phyloP scores from a whole-genome alignment of 1,284 basidiomycete genomes.

The Rhodotorula sp. region DNA sequence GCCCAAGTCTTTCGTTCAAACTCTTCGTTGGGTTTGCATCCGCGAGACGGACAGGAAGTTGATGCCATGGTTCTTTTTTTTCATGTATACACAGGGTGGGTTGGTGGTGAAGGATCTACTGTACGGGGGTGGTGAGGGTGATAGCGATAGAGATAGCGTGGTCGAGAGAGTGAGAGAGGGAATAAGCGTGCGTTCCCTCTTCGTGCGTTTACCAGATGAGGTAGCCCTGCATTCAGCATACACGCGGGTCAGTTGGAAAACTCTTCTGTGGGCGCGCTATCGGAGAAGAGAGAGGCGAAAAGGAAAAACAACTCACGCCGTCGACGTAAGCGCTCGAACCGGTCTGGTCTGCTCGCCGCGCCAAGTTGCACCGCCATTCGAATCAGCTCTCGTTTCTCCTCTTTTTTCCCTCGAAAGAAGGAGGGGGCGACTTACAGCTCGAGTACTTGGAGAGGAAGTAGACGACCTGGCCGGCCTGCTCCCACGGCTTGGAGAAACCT shows the following conservation, averaged over 20 bases:
- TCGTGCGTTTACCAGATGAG: slow-evolving; percentile 17
- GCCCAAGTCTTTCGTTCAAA: too few relatives aligned
- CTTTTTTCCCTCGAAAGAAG: too few relatives aligned
- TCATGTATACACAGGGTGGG: not conserved
- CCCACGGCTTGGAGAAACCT: slow-evolving; percentile 50
- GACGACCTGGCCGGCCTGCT: slow-evolving; percentile 54
- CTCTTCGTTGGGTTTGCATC: too few relatives aligned
- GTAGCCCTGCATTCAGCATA: slow-evolving; percentile 7
- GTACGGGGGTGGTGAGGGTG: too few relatives aligned
- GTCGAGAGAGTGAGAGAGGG: too few relatives aligned
- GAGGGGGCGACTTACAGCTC: slow-evolving; percentile 28
- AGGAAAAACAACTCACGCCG: slow-evolving; percentile 47
- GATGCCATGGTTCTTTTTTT: too few relatives aligned
- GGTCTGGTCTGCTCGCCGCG: slow-evolving; percentile 51
- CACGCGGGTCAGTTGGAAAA: not conserved
- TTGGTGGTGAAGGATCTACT: not conserved
- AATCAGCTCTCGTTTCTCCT: too few relatives aligned
- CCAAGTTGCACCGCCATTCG: too few relatives aligned
- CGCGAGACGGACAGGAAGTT: too few relatives aligned
- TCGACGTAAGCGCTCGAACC: slow-evolving; percentile 54
- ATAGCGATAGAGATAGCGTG: too few relatives aligned
- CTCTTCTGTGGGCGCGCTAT: too few relatives aligned
- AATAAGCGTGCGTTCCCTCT: not conserved
- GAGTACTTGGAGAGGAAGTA: slow-evolving; percentile 54
- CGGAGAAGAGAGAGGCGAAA: not conserved